Evolutionary conservation across 495 filamentous ascomycete genomes (phyloP).

Genomic region (Penicillium pancosmium): DNA sequence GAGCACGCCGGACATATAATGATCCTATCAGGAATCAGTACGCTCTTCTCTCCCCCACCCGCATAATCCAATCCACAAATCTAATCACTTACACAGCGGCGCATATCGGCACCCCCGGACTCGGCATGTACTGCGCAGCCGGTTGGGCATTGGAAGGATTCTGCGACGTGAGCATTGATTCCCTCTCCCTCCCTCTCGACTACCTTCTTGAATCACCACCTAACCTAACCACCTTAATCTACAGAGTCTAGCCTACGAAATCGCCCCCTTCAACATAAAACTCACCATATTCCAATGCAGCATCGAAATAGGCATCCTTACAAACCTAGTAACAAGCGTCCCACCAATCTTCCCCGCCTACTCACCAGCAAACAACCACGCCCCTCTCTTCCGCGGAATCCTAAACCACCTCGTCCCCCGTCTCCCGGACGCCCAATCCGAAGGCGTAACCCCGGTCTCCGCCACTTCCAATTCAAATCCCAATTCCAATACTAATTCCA

Average conservation of each 20-base stretch:
- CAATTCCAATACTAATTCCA: not conserved
- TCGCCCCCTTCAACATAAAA: conserved; percentile 96
- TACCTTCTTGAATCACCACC: too few species aligned
- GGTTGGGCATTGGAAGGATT: conserved; percentile 98
- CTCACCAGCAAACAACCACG: conserved; percentile 70
- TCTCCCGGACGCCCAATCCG: conserved; percentile 37
- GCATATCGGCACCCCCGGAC: conserved; percentile 88
- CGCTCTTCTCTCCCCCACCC: conserved; percentile 16
- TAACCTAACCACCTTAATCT: not conserved
- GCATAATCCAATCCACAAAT: not conserved
- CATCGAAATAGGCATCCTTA: conserved; percentile 80
- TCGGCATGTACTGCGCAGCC: conserved; percentile 87
- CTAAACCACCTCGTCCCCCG: conserved; percentile 70
- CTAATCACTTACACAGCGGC: conserved; percentile 54
- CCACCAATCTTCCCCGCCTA: conserved; percentile 76
- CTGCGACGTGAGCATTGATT: conserved; percentile 71
- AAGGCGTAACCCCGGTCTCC: conserved; percentile 1
- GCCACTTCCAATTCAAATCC: too few species aligned
- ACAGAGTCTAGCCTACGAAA: conserved; percentile 90
- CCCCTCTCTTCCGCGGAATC: conserved; percentile 79
- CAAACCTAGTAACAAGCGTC: conserved; percentile 80
- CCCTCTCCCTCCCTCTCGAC: too few species aligned
- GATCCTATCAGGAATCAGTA: conserved; percentile 82
- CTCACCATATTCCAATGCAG: conserved; percentile 92
- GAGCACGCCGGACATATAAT: conserved; percentile 87